These are phyloP conservation scores for Eragrostis nindensis DNA, from an alignment of 176 grass and related monocot genomes.

Conservation along the genomic window DNA sequence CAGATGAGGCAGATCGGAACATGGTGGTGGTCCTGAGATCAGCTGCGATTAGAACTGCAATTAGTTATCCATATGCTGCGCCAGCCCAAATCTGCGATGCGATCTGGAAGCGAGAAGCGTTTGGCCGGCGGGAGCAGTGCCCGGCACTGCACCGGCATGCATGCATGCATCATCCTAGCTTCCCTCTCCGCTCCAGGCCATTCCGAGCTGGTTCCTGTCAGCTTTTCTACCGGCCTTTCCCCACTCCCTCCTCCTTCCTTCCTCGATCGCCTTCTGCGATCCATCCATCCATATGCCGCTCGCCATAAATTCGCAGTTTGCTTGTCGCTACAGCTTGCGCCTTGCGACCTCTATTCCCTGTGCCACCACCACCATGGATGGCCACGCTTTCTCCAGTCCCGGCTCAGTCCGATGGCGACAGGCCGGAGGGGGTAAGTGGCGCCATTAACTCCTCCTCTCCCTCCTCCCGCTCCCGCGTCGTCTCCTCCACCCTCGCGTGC, in stretches of 20 bases:
- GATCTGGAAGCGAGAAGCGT: background rate
- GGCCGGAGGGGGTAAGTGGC: conserved; percentile 1
- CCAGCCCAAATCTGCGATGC: conserved; percentile 1
- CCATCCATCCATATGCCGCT: background rate
- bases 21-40: background rate
- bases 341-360: too few relatives aligned
- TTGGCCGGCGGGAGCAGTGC: conserved; percentile 3
- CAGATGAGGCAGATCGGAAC: background rate
- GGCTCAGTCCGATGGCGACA: conserved; percentile 28
- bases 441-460: conserved; percentile 28
- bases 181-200: background rate
- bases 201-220: conserved; percentile 3
- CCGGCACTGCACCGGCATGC: conserved; percentile 2
- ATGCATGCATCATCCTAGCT: background rate
- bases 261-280: background rate
- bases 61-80: conserved; percentile 21
- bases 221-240: background rate
- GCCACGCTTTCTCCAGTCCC: background rate
- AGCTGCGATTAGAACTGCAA: background rate
- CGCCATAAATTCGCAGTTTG: conserved; percentile 18
- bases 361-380: background rate
- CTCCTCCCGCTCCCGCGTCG: background rate
- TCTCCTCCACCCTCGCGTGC: background rate
- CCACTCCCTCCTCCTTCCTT: background rate
- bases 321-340: conserved; percentile 34